A percentile compares a stretch with the other conserved stretches of the same genome.
Conservation (phyloP, 805 yeast species). For the Myxozyma lipomycoides region DNA sequence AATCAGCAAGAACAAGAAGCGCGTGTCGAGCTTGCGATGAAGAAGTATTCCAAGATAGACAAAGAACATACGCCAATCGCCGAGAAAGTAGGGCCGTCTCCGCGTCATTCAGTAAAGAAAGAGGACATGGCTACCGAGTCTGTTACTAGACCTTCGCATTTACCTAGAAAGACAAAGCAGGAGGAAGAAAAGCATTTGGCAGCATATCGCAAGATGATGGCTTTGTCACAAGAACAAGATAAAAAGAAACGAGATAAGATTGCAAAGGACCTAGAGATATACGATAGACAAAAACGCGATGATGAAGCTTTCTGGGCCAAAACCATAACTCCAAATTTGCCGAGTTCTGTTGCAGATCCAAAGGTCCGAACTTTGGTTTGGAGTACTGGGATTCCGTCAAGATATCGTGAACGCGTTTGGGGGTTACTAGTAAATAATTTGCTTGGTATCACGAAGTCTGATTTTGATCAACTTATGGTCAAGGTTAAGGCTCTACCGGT, state of each 20-base stretch:
- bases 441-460: background rate
- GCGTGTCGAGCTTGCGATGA: background rate
- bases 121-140: conserved; percentile 36
- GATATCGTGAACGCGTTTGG: conserved; percentile 52
- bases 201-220: conserved; percentile 48
- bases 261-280: conserved; percentile 17
- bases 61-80: background rate
- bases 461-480: background rate
- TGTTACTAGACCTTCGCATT: conserved; percentile 57
- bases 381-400: conserved; percentile 51
- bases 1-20: conserved; percentile 2
- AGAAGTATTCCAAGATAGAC: background rate
- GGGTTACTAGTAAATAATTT: conserved; percentile 13
- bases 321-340: conserved; percentile 39
- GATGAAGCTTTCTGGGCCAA: conserved; percentile 42
- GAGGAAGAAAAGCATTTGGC: conserved; percentile 54
- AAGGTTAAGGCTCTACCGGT: conserved; percentile 1
- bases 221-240: conserved; percentile 19
- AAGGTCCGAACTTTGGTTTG: conserved; percentile 55
- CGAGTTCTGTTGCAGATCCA: conserved; percentile 35
- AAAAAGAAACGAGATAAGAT: conserved; percentile 20
- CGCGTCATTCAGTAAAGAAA: background rate
- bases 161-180: conserved; percentile 58
- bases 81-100: background rate
- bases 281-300: conserved; percentile 24